A percentile compares a stretch with the other conserved stretches of the same genome.
phyloP scores from a whole-genome alignment of 805 yeast species.

The Komagataella populi region DNA sequence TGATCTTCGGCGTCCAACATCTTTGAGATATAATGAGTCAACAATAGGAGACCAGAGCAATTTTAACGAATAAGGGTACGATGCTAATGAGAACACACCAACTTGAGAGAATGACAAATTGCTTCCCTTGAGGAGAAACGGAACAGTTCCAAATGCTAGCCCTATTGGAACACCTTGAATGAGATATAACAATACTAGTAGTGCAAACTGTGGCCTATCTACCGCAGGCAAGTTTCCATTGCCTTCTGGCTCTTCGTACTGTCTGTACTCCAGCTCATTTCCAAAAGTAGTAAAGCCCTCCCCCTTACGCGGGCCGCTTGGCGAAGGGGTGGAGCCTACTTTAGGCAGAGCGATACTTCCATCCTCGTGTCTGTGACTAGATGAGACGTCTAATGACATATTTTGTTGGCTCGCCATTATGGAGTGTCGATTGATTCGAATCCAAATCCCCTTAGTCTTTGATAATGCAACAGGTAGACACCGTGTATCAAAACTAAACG shows the following conservation, averaged over 20 bases:
- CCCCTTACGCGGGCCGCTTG: background rate
- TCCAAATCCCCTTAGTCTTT: background rate
- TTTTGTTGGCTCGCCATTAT: background rate
- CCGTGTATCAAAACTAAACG: background rate
- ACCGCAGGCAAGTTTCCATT: conserved; percentile 11
- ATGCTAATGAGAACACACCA: conserved; percentile 81
- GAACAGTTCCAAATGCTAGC: conserved; percentile 86
- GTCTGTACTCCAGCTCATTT: background rate
- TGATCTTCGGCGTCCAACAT: conserved; percentile 70
- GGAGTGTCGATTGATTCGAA: background rate
- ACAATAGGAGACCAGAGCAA: conserved; percentile 93
- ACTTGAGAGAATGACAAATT: conserved; percentile 77
- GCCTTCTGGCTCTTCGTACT: background rate
- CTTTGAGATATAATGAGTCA: conserved; percentile 62
- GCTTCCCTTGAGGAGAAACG: conserved; percentile 69
- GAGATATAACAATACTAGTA: conserved; percentile 63
- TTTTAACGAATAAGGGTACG: conserved; percentile 90
- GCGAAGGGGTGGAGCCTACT: background rate
- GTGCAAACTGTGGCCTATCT: conserved; percentile 65
- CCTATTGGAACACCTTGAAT: conserved; percentile 98
- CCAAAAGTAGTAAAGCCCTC: background rate
- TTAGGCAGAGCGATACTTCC: background rate
- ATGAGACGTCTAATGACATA: background rate
- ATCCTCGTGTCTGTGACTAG: background rate
- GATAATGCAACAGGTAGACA: background rate